Base-by-base conservation (phyloP, 2,329 filamentous ascomycete species). In the Beauveria bassiana region DNA sequence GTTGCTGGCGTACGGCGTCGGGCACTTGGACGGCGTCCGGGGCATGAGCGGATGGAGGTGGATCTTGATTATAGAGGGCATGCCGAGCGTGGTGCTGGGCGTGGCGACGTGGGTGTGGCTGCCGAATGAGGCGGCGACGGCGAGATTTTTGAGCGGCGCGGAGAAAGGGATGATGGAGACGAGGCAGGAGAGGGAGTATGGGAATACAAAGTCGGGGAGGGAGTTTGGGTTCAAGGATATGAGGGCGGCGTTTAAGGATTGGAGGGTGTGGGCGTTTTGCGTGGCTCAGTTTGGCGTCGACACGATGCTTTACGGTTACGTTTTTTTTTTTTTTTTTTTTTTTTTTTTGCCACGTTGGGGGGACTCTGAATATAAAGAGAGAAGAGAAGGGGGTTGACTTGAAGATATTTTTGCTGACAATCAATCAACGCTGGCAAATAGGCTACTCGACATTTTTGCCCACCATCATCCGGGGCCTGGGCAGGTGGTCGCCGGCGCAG, bases 371-470 rank as follows among this genome's bases (percentile, higher is more conserved):
- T 9, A 10, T 28, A 8, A 28, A 28, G 16, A 43, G n/a, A 9
- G 8, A 9, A 24, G 45, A 22, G 10, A 6, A 2, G n/a, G n/a
- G n/a, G n/a, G n/a, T 20, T 8, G 10, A 24, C 24, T 24, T 24
- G 24, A 24, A n/a, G n/a, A n/a, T n/a, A n/a, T n/a, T n/a, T 46
- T 34, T 40, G 34, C 31, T 53, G 31, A 40, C 34, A 3, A 18
- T 46, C 1, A 26, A 26, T n/a, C n/a, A 31, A 22, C 31, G 31
- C 31, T 34, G 3, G 42, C n/a, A 16, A 3, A 22, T 26, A 80
- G 88, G 89, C 5, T 92, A 86, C 72, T 88, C 85, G 55, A 91
- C 88, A 0, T 93, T 93, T 69, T 74, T 93, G 50, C 90, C 90
- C 0, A 91, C 88, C 5, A 93, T 93, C 65, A 91, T 93, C 71